phyloP scores from a whole-genome alignment of 805 yeast species.

The Osmozyma mogii region DNA sequence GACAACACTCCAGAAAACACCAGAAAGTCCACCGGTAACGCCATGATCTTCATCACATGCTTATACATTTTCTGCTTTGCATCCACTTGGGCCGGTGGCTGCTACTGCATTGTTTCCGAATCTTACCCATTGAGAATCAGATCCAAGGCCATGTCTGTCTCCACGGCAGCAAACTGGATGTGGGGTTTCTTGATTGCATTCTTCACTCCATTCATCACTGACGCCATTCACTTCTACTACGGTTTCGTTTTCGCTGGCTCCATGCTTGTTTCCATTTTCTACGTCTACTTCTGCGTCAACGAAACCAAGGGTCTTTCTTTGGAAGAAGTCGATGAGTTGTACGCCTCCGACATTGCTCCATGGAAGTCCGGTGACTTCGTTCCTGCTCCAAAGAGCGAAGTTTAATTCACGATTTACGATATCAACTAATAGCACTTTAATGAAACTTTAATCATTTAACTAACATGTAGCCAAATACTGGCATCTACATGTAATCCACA shows the following conservation, averaged over 20 bases:
- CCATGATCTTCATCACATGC: background rate
- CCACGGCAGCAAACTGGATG: constrained; percentile 1
- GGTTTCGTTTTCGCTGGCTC: background rate
- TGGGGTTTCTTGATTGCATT: constrained; percentile 1
- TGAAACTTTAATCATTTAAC: no score
- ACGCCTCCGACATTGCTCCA: no score
- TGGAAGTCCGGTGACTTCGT: no score
- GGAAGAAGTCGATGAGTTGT: no score
- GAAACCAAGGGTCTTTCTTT: no score
- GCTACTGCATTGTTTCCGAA: background rate
- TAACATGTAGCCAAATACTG: no score
- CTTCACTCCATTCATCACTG: background rate
- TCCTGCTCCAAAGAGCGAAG: no score
- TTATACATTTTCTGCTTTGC: background rate
- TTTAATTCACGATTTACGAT: no score
- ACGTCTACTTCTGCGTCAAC: constrained; percentile 1
- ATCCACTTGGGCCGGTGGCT: background rate
- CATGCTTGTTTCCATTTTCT: background rate
- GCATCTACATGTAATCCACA: no score
- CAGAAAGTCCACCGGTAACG: background rate
- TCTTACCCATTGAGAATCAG: background rate
- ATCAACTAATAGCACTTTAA: no score
- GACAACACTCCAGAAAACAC: constrained; percentile 13
- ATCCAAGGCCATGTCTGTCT: background rate
- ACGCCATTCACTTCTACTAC: background rate